phyloP scores from a whole-genome alignment of 2,329 filamentous ascomycete genomes.

The Tothia fuscella region DNA sequence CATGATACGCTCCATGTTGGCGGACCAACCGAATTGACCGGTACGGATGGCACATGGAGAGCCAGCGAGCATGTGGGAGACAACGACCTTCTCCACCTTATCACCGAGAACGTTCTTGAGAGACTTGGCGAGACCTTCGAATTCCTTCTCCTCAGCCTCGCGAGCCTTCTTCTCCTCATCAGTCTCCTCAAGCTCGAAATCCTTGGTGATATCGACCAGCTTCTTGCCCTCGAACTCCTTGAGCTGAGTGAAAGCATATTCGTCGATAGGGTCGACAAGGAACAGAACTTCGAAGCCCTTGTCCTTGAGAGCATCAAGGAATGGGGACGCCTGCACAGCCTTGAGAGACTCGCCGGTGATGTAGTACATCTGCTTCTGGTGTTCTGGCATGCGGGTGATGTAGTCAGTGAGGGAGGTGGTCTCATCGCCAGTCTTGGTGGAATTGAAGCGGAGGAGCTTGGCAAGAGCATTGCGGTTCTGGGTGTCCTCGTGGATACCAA shows the following conservation, averaged over 20 bases:
- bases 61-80: slow-evolving; percentile 91
- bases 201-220: slow-evolving; percentile 99
- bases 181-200: slow-evolving; percentile 99
- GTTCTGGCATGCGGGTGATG: slow-evolving; percentile 97
- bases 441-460: slow-evolving; percentile 98
- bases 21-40: slow-evolving; percentile 98
- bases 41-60: slow-evolving; percentile 98
- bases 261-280: slow-evolving; percentile 97
- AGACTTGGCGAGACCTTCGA: slow-evolving; percentile 82
- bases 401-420: slow-evolving; percentile 92
- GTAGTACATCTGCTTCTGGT: slow-evolving; percentile 99
- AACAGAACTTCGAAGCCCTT: slow-evolving; percentile 99
- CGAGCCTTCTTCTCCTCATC: slow-evolving; percentile 97
- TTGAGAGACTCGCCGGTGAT: slow-evolving; percentile 99
- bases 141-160: slow-evolving; percentile 98
- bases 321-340: slow-evolving; percentile 94
- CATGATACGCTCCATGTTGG: slow-evolving; percentile 99
- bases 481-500: slow-evolving; percentile 98
- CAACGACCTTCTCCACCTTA: slow-evolving; percentile 99
- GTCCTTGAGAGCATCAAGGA: slow-evolving; percentile 96
- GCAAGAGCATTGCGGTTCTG: slow-evolving; percentile 89
- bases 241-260: slow-evolving; percentile 98
- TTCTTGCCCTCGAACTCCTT: slow-evolving; percentile 99
- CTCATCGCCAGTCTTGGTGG: slow-evolving; percentile 97
- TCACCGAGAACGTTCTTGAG: slow-evolving; percentile 99